Evolutionary conservation across 495 filamentous ascomycete species (phyloP), one percentile per base, ranked within the genome.

Genomic region (Hypoxylon perforatum): DNA sequence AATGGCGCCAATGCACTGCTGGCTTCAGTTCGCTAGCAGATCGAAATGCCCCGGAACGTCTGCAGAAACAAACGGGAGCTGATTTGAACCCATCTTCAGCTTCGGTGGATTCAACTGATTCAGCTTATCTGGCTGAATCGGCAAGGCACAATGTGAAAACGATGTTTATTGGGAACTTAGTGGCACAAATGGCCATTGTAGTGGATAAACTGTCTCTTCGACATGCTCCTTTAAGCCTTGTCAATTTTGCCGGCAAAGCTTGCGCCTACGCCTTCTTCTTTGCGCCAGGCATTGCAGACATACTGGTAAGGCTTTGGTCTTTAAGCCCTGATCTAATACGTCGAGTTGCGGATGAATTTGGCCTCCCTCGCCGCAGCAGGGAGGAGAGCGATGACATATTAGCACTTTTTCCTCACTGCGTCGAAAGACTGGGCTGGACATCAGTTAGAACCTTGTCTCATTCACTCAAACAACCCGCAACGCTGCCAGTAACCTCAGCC

Each of bases 251-350:
- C 72, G 95, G 94, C 51, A 97, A 96, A 76, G 92, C 93, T 14
- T 91, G 89, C 68, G 95, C 95, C 8, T 97, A 97, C 76, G 95
- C 95, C 33, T 99, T 97, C 77, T 96, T 95, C 73, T 98, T 97
- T 75, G 95, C 92, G 38, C 91, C 93, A 0, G 93, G 93, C 15
- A 85, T 97, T 57, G 90, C 93, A 36, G 94, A 97, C 69, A 86
- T 94, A 38, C 82, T 98, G 52, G 87, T 96, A 23, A 85, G 92
- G 22, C 77, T 97, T 21, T 97, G 94, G 95, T 86, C 87, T 39
- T 81, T 91, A 28, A 85, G 87, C 19, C 74, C 86, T 7, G 86
- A 85, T 55, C 73, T 83, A 25, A 82, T 96, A 66, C 87, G 90
- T 57, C 87, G 92, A 36, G 86, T 93, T 11, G 77, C 91, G 1